phyloP scores from a whole-genome alignment of 768 basidiomycete species.

The Hypholoma fasciculare region DNA sequence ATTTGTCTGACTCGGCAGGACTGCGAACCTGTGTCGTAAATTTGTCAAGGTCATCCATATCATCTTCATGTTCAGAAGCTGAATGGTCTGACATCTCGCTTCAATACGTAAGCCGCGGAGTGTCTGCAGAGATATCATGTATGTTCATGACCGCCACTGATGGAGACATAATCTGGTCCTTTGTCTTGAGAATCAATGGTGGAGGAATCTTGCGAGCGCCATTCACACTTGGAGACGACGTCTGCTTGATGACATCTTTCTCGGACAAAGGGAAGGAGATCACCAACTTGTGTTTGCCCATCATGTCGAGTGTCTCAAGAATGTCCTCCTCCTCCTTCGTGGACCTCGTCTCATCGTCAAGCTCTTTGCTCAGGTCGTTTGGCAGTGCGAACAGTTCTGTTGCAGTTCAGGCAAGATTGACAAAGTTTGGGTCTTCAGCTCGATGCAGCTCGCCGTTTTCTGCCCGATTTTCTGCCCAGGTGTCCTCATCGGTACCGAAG shows the following conservation, averaged over 20 bases:
- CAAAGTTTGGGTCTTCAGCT: conserved; percentile 44
- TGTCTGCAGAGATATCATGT: conserved; percentile 24
- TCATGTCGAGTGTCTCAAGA: conserved; percentile 34
- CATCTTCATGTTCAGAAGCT: conserved; percentile 13
- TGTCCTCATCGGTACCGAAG: conserved; percentile 66
- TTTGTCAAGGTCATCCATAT: conserved; percentile 40
- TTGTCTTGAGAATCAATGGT: conserved; percentile 52
- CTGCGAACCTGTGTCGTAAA: conserved; percentile 29
- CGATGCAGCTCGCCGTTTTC: conserved; percentile 27
- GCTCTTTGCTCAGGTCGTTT: conserved; percentile 13
- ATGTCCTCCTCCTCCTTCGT: conserved; percentile 42
- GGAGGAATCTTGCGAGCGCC: conserved; percentile 52
- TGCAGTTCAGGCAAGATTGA: conserved; percentile 53
- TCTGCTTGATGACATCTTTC: conserved; percentile 20
- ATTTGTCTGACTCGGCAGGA: conserved; percentile 42
- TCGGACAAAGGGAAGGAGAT: conserved; percentile 44
- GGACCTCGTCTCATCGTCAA: conserved; percentile 30
- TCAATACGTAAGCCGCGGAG: conserved; percentile 46
- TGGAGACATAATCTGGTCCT: conserved; percentile 16
- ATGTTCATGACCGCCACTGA: not conserved
- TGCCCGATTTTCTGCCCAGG: conserved; percentile 55
- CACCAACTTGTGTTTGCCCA: conserved; percentile 30
- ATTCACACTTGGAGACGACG: conserved; percentile 29
- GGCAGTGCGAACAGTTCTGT: conserved; percentile 32
- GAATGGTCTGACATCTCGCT: conserved; percentile 22